phyloP scores from a whole-genome alignment of 1,139 yeast genomes.

The Candida labiduridarum region DNA sequence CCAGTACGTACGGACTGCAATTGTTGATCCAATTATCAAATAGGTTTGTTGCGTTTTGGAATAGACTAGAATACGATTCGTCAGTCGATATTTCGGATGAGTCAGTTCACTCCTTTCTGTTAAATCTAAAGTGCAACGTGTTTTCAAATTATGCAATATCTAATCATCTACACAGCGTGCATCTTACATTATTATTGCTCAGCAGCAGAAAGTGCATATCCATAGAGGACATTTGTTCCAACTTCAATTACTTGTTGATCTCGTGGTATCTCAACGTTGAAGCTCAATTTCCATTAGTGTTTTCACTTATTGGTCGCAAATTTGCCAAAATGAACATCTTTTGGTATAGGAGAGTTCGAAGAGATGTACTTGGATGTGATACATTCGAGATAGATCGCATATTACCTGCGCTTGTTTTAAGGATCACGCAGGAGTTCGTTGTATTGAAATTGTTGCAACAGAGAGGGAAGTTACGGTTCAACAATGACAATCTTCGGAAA shows the following conservation, averaged over 20 bases:
- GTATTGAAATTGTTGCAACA: neutral
- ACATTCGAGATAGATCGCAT: conserved; percentile 6
- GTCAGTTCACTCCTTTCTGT: conserved; percentile 12
- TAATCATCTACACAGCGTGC: neutral
- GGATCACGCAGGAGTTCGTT: neutral
- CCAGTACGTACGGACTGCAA: conserved; percentile 14
- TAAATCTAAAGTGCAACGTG: conserved; percentile 24
- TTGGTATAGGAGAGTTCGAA: conserved; percentile 12
- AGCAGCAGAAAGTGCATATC: conserved; percentile 9
- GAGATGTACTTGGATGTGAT: conserved; percentile 7
- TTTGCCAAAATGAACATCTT: conserved; percentile 26
- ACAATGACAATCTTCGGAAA: neutral
- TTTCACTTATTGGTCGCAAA: conserved; percentile 38
- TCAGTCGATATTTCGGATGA: conserved; percentile 16
- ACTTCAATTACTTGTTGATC: conserved; percentile 32
- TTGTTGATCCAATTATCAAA: conserved; percentile 15
- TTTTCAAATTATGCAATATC: conserved; percentile 17
- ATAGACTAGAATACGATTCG: conserved; percentile 19
- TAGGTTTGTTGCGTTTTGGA: conserved; percentile 20
- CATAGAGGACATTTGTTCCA: conserved; percentile 18
- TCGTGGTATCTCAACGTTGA: conserved; percentile 36
- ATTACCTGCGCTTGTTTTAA: neutral
- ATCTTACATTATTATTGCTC: conserved; percentile 3
- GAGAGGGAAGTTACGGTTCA: neutral
- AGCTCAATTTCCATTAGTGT: conserved; percentile 33